Evolutionary conservation across 2,329 filamentous ascomycete genomes (phyloP), one percentile per base, ranked within the genome.

Genomic region (Trichophyton simii): DNA sequence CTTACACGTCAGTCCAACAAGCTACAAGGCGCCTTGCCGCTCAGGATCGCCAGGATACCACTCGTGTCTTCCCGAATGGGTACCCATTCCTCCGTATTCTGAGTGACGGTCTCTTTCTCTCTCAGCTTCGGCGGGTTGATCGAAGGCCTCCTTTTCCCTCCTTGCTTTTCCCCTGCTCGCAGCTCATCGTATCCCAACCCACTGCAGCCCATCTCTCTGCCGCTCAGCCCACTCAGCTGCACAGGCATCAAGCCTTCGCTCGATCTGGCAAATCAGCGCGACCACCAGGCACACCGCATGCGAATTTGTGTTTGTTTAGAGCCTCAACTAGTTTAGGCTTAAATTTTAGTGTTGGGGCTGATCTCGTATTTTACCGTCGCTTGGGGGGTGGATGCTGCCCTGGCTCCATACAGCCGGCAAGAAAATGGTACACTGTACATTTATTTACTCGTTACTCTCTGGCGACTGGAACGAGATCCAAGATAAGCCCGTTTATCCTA

Each of bases 181-280:
- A 13, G 34, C 34, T 31, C 34, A 38, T 38, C 34, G 50, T 31
- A 54, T 54, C 20, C 13, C 28, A 34, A 13, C 6, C 48, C 48
- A 20, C 48, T 5, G 3, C 48, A 52, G 22, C 22, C 48, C 22
- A 13, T 54, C 28, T 13, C 4, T 25, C 13, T 54, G 50, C 50
- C 50, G 50, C 50, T 54, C 50, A 31, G 50, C 50, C 50, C 50
- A 54, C 50, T 54, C 50, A 54, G 50, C 50, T 34, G 50, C 11
- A 31, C 50, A 28, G 3, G 50, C 22, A 13, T 9, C n/a, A 7
- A 20, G 50, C 22, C 50, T 25, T 18, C 50, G 50, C 22, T 54
- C 50, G 18, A 15, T 25, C 25, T 54, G 25, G 50, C 22, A 34
- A 54, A 54, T 48, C 44, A 25, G 44, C 20, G 22, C 13, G n/a